Base-by-base conservation (phyloP, 78 protist species). In the Dictyostelium purpureum region DNA sequence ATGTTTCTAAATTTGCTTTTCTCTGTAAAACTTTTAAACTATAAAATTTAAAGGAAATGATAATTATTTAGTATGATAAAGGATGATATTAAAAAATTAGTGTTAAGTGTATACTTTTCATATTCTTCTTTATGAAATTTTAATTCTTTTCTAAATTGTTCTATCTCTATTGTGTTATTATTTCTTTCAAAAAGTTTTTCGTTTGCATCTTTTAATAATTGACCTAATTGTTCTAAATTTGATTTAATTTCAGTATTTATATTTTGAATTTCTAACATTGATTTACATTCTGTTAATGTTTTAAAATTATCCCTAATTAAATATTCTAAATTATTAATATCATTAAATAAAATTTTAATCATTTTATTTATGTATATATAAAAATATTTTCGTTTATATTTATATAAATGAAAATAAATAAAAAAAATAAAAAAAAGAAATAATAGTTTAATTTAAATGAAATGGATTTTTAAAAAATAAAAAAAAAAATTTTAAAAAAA, bases 121-220 rank as follows among this genome's bases (percentile, higher is more conserved):
- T 33, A 83, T 71, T 83, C 90, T 35, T 83, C 90, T 71, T 83
- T 83, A 31, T 83, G 90, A 42, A 70, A 51, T 70, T 74, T 37
- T 28, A 83, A 71, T 57, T 83, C 90, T 43, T 83, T 83, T 71
- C 71, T 70, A 42, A 38, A 40, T 43, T 43, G 70, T 56, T 49
- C 61, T 18, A 83, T 19, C 19, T 71, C 65, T 31, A 63, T 6
- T 42, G 79, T 33, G 10, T 83, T 77, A 54, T 49, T 81, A 26
- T 71, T 83, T 45, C 63, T 42, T 56, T 83, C 74, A 21, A 38
- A 54, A 4, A 63, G 12, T 45, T 26, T 42, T 40, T 43, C 35
- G 26, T 26, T 57, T 26, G 33, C 52, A 6, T 67, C 90, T 42
- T 83, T 83, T 38, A 83, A 69, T 21, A 40, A 19, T 38, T 67